These are phyloP conservation scores for Pythium brassicae DNA, from an alignment of 352 stramenopile genomes.

Conservation along the genomic window DNA sequence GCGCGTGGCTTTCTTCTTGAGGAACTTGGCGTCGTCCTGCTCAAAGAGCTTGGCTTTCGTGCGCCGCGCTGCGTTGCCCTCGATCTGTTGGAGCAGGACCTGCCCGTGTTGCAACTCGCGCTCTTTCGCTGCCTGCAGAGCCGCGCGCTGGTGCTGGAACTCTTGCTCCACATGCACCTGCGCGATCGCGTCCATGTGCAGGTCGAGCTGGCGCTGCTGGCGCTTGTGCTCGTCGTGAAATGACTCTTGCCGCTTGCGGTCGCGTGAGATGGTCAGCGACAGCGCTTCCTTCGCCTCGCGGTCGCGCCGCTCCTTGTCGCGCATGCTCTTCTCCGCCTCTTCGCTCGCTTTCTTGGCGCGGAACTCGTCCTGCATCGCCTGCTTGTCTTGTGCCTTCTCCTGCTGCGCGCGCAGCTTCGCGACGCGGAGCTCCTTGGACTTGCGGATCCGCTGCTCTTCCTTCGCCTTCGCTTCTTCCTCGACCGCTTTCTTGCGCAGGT, in stretches of 20 bases:
- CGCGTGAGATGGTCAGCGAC: constrained; percentile 42
- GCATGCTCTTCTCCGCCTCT: constrained; percentile 49
- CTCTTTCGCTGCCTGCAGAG: constrained; percentile 27
- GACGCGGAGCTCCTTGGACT: constrained; percentile 63
- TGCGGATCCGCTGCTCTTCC: constrained; percentile 59
- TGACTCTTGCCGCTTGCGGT: constrained; percentile 53
- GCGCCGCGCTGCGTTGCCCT: constrained; percentile 42
- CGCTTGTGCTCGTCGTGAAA: constrained; percentile 44
- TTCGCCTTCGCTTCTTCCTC: constrained; percentile 66
- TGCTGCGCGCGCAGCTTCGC: constrained; percentile 77
- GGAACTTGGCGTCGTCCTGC: constrained; percentile 64
- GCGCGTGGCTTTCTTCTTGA: constrained; percentile 68
- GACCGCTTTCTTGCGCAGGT: constrained; percentile 63
- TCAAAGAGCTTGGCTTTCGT: constrained; percentile 61
- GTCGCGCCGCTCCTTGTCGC: constrained; percentile 48
- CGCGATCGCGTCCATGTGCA: constrained; percentile 38
- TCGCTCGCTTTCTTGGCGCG: constrained; percentile 73
- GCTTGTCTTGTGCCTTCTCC: constrained; percentile 79
- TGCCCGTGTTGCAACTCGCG: constrained; percentile 31
- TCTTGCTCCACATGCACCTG: constrained; percentile 40
- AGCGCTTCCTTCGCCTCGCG: constrained; percentile 33
- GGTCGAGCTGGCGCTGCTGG: constrained; percentile 29
- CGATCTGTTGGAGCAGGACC: constrained; percentile 48
- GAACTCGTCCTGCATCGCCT: constrained; percentile 58
- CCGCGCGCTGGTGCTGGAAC: constrained; percentile 30